Conservation (phyloP, 192 early-diverging fungal species). For the Podila epicladia region DNA sequence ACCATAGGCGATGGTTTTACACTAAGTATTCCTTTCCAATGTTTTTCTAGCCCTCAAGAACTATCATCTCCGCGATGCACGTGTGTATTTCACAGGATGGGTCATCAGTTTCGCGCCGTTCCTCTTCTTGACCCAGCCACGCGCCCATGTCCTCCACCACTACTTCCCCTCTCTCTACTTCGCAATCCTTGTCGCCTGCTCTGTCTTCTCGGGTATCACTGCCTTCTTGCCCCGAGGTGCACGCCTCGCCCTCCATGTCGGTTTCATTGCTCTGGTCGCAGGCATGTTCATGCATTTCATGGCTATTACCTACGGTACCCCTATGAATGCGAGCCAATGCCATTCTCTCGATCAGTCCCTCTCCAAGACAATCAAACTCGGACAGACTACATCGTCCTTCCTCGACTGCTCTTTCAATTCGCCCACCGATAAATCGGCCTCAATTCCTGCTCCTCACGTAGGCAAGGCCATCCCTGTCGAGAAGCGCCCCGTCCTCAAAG, state of each 20-base stretch:
- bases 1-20: too few species aligned
- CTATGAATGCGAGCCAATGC: not conserved
- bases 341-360: not conserved
- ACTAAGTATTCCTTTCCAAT: not conserved
- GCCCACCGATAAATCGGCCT: not conserved
- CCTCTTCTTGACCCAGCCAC: not conserved
- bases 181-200: slow-evolving; percentile 13
- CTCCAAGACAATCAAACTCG: not conserved
- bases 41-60: slow-evolving; percentile 10
- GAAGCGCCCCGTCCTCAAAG: slow-evolving; percentile 7
- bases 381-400: not conserved
- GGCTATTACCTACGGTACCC: slow-evolving; percentile 14
- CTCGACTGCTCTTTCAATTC: not conserved
- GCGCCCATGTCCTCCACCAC: not conserved
- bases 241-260: not conserved
- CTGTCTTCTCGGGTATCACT: slow-evolving; percentile 2
- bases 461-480: not conserved
- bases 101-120: slow-evolving; percentile 9
- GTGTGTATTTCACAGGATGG: slow-evolving; percentile 18
- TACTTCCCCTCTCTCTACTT: slow-evolving; percentile 35
- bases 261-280: not conserved
- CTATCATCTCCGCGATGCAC: not conserved
- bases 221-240: not conserved
- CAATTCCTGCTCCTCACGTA: not conserved
- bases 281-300: slow-evolving; percentile 7